These are phyloP conservation scores for Naganishia kalamii DNA, from an alignment of 768 basidiomycete genomes.

Conservation along the genomic window DNA sequence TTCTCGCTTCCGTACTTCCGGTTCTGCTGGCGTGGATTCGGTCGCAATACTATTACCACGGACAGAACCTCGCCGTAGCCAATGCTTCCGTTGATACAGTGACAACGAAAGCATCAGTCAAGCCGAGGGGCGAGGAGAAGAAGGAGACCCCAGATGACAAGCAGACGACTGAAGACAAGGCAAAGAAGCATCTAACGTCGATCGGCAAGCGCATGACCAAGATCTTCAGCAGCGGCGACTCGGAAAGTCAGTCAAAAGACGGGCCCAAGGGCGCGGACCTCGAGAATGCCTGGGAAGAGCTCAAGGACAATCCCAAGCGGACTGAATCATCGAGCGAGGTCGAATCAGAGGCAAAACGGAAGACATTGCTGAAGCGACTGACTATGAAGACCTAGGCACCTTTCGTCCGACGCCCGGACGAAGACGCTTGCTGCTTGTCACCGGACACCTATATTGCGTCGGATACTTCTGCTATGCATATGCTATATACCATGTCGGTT, in stretches of 20 bases:
- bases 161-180: background rate
- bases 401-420: background rate
- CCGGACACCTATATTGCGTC: no score
- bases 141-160: background rate
- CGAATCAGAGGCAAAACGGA: background rate
- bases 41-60: slow-evolving; percentile 1
- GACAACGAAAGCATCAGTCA: background rate
- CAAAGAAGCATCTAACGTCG: background rate
- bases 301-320: no score
- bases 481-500: no score
- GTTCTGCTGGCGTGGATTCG: background rate
- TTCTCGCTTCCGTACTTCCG: background rate
- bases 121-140: background rate
- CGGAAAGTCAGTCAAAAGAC: background rate
- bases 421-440: no score
- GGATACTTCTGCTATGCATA: no score
- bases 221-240: background rate
- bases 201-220: slow-evolving; percentile 9
- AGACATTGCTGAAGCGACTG: background rate
- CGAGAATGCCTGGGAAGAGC: background rate
- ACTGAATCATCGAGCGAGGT: background rate
- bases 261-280: background rate
- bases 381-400: background rate
- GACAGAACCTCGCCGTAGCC: background rate
- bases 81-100: background rate